A percentile compares a stretch with the other conserved stretches of the same genome.
Conservation (phyloP, 2,329 filamentous ascomycete genomes). For the Sphaerulina vaccinii region DNA sequence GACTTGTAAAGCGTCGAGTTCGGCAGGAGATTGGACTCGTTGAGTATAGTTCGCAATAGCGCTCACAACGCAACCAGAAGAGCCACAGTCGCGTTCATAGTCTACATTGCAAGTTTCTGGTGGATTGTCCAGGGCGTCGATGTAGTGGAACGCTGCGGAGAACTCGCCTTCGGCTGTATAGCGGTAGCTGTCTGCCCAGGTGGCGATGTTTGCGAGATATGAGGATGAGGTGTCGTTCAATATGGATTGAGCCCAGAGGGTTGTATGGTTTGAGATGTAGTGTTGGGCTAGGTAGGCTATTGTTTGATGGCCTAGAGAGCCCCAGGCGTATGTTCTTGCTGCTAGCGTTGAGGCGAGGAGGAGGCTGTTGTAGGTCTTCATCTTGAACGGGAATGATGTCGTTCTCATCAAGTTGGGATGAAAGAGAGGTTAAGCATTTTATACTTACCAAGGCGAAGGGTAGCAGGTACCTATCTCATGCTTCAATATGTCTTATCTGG, state of each 20-base stretch:
- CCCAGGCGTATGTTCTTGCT: slow-evolving; percentile 45
- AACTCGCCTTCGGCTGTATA: slow-evolving; percentile 49
- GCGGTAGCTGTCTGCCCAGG: slow-evolving; percentile 56
- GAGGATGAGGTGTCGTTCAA: slow-evolving; percentile 45
- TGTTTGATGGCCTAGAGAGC: slow-evolving; percentile 54
- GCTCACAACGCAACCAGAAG: slow-evolving; percentile 51
- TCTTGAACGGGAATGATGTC: neutral
- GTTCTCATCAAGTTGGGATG: neutral
- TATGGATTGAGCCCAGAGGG: slow-evolving; percentile 45
- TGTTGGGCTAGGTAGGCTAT: slow-evolving; percentile 56
- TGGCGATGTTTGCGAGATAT: slow-evolving; percentile 54
- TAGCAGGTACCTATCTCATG: slow-evolving; percentile 17
- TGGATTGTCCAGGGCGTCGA: slow-evolving; percentile 51
- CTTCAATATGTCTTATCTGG: slow-evolving; percentile 11
- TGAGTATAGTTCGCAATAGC: slow-evolving; percentile 55
- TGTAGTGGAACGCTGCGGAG: slow-evolving; percentile 51
- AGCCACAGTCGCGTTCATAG: slow-evolving; percentile 53
- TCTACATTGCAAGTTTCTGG: slow-evolving; percentile 50
- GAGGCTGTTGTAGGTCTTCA: neutral
- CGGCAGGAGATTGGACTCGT: slow-evolving; percentile 36
- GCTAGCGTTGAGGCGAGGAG: neutral
- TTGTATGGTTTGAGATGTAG: slow-evolving; percentile 46
- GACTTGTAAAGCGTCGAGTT: slow-evolving; percentile 34
- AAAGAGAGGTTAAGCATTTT: slow-evolving; percentile 6
- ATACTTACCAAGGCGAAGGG: slow-evolving; percentile 2